phyloP scores from a whole-genome alignment of 1,139 yeast species.

The Scheffersomyces insectosa region DNA sequence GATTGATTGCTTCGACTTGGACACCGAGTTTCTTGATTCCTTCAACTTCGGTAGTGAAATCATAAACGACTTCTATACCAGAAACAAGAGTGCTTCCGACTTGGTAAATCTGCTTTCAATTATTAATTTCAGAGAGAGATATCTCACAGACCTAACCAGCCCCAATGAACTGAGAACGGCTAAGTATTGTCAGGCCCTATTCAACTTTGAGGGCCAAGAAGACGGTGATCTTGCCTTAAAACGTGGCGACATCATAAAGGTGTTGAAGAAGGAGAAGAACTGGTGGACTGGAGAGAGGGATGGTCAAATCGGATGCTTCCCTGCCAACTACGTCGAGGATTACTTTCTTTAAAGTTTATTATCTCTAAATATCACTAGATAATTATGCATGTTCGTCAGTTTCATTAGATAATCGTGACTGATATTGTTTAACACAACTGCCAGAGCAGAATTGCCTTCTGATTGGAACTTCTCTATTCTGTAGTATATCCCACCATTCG shows the following conservation, averaged over 20 bases:
- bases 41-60: conserved; percentile 9
- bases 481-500: conserved; percentile 63
- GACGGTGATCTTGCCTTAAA: conserved; percentile 51
- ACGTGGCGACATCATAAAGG: conserved; percentile 49
- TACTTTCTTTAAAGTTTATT: neutral
- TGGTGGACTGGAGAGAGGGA: conserved; percentile 66
- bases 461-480: conserved; percentile 40
- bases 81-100: conserved; percentile 14
- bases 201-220: conserved; percentile 29
- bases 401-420: conserved; percentile 4
- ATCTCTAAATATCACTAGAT: neutral
- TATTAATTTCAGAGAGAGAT: conserved; percentile 22
- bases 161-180: neutral
- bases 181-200: conserved; percentile 33
- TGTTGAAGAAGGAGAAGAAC: conserved; percentile 41
- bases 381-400: conserved; percentile 6
- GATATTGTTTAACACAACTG: conserved; percentile 33
- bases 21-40: conserved; percentile 8
- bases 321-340: conserved; percentile 50
- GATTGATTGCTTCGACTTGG: conserved; percentile 9
- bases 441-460: conserved; percentile 49
- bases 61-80: conserved; percentile 10
- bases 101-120: conserved; percentile 20
- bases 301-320: conserved; percentile 54
- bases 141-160: conserved; percentile 12